Base-by-base conservation (phyloP, 805 yeast species). In the Tetrapisispora pingtungensis region DNA sequence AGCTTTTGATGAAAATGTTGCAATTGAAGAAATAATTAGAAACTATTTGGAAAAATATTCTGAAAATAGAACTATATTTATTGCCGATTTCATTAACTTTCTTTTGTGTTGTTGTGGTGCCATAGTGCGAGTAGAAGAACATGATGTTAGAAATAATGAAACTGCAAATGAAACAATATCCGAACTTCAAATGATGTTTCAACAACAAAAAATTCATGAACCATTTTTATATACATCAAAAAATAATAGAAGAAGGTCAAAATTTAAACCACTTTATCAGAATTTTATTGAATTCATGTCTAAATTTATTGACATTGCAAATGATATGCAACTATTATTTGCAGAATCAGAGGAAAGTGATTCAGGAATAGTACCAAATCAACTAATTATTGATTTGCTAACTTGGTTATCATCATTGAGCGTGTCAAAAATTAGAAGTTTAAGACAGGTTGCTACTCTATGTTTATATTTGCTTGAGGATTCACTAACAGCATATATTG, bases 401-500 rank as follows among this genome's bases (percentile, higher is more conserved):
- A 75, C 84, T 4, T 88, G 97, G 97, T 62, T 88, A 14, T 71
- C 82, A 1, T 74, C 87, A 0, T 66, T 89, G 43, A 76, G 90
- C 1, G 77, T 85, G 0, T 77, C 87, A 17, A 72, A 77, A 32
- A 66, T 83, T 10, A 71, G 96, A 49, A 75, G 93, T 1, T 69
- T 89, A 46, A 71, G 97, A 57, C 78, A 72, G 52, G 74, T 78
- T 2, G 66, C 95, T 0, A 78, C 95, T 0, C 48, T 75, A 4
- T 65, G 80, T 3, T 66, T 84, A 20, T 69, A 84, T 30, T 61
- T 69, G 10, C 72, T 87, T 48, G 81, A 83, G 55, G 73, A 81
- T 8, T 67, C 73, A 10, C 58, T 88, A 34, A 78, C 88, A 51
- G 68, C 69, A 17, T 65, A 75, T 4, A 66, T 73, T 8, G 71